Conservation (phyloP, 2,329 filamentous ascomycete species). For the Pseudogymnoascus destructans region DNA sequence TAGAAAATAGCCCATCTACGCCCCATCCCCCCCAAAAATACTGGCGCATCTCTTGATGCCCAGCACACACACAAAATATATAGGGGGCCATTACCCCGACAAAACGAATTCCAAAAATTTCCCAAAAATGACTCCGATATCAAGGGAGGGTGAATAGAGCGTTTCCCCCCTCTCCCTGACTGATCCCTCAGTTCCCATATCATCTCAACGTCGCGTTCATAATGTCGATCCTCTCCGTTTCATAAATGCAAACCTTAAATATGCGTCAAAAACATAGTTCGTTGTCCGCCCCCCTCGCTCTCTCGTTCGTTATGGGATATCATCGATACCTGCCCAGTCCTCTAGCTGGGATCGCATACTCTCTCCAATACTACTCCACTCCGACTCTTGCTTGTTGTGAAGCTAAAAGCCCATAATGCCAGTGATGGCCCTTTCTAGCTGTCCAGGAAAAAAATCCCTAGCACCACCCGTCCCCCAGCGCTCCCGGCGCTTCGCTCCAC, state of each 20-base stretch:
- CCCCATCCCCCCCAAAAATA: background rate
- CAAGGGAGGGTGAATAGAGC: constrained; percentile 1
- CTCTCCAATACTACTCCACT: constrained; percentile 2
- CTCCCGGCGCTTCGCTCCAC: background rate
- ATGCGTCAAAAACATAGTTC: background rate
- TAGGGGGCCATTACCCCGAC: background rate
- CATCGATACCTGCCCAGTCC: background rate
- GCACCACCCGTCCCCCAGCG: background rate
- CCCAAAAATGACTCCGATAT: constrained; percentile 6
- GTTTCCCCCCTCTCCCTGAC: background rate
- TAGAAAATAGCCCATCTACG: background rate
- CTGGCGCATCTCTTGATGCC: background rate
- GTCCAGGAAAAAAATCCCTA: background rate
- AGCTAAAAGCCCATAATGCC: background rate
- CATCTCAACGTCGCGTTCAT: constrained; percentile 8
- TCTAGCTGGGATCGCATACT: background rate
- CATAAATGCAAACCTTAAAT: background rate
- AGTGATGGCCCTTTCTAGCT: constrained; percentile 8
- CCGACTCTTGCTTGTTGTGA: constrained; percentile 3
- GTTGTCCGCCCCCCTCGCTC: background rate
- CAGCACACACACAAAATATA: constrained; percentile 3
- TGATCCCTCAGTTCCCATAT: background rate
- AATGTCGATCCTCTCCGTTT: constrained; percentile 3
- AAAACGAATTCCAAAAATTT: background rate
- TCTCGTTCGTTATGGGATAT: background rate